Evolutionary conservation across 1,284 basidiomycete species (phyloP).

Genomic region (Cryptococcus maquisensis): DNA sequence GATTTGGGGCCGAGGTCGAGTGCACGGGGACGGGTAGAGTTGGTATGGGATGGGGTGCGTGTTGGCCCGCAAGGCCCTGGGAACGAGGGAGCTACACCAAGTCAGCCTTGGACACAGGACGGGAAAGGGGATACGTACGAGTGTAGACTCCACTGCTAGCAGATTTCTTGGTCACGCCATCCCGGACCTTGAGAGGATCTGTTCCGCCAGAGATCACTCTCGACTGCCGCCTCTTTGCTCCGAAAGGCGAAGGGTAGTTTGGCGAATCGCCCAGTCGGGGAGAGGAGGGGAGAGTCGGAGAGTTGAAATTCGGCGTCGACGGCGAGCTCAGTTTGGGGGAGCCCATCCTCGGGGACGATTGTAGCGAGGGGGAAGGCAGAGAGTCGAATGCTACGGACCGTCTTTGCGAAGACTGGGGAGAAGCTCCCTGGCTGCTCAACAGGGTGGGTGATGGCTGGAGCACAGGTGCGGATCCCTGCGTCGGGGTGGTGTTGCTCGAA

Average conservation of each 20-base stretch:
- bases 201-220: conserved; percentile 1
- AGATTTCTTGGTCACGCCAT: conserved; percentile 11
- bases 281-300: background rate
- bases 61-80: conserved; percentile 17
- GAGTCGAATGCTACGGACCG: too few relatives aligned
- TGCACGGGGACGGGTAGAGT: conserved; percentile 8
- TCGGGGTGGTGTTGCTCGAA: background rate
- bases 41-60: conserved; percentile 5
- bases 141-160: conserved; percentile 21
- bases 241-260: background rate
- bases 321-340: background rate
- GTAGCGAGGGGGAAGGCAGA: too few relatives aligned
- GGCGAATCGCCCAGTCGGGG: background rate
- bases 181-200: conserved; percentile 16
- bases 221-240: conserved; percentile 1
- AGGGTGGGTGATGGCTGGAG: background rate
- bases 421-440: too few relatives aligned
- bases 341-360: too few relatives aligned
- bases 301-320: background rate
- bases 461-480: background rate
- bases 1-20: conserved; percentile 3
- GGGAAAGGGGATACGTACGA: conserved; percentile 8
- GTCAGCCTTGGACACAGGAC: background rate
- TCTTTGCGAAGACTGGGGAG: too few relatives aligned
- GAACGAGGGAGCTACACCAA: conserved; percentile 11